Conservation (phyloP, 441 rosid genomes). For the Adansonia gregorii region DNA sequence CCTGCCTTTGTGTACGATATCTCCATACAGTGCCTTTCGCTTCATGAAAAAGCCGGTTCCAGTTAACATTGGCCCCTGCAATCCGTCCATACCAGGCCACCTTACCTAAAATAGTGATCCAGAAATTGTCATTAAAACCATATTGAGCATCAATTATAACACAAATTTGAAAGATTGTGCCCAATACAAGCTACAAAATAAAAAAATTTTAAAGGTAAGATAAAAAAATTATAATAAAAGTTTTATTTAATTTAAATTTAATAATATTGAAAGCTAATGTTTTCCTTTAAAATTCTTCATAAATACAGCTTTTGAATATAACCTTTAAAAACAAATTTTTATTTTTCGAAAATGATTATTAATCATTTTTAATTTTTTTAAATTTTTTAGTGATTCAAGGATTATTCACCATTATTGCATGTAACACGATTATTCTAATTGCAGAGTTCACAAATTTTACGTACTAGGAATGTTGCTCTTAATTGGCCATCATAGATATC, state of each 20-base stretch:
- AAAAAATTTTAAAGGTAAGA: too few relatives aligned
- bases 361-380: too few relatives aligned
- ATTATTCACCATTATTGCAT: background rate
- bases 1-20: constrained; percentile 25
- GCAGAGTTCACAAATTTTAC: background rate
- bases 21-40: constrained; percentile 40
- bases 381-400: too few relatives aligned
- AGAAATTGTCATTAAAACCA: background rate
- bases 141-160: background rate
- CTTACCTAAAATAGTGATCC: constrained; percentile 26
- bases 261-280: too few relatives aligned
- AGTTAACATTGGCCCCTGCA: constrained; percentile 43
- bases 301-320: too few relatives aligned
- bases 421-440: background rate
- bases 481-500: constrained; percentile 42
- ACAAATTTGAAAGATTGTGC: background rate
- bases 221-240: too few relatives aligned
- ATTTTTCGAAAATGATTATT: too few relatives aligned
- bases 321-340: too few relatives aligned
- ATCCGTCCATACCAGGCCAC: constrained; percentile 48
- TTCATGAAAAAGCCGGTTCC: constrained; percentile 50
- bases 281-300: too few relatives aligned
- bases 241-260: too few relatives aligned
- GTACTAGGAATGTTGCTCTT: constrained; percentile 28
- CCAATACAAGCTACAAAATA: background rate